Evolutionary conservation across 192 early-diverging fungal species (phyloP), one percentile per base, ranked within the genome.

Genomic region (Dissophora globulifera): DNA sequence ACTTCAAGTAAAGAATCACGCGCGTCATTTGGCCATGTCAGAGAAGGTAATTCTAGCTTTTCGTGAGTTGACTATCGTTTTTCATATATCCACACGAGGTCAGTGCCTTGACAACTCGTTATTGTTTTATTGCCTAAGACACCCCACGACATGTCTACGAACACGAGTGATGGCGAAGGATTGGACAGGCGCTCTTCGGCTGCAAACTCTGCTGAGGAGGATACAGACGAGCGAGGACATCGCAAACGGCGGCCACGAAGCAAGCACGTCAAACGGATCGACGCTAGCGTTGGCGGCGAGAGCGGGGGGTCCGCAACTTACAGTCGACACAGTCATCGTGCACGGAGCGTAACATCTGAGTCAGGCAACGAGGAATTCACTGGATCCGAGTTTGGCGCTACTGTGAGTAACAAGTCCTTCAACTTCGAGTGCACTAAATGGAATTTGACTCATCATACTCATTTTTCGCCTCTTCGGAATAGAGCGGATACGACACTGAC

Each of bases 1-100:
- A 7, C 64, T 88, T 13, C 89, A 90, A 62, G 82, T 86, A 50
- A 89, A 88, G 47, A 89, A 88, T 20, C 86, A 87, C 59, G 86
- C 84, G 23, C 80, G 89, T 45, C 86, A 88, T 58, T 54, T 87
- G 26, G 58, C 80, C 2, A 48, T 79, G 30, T 86, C 83, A 31
- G 71, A 82, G 15, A 78, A 75, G 55, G 61, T 78, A 67, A 50
- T 32, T 20, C 15, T 27, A 25, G n/a, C n/a, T 22, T 32, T 9
- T 46, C 27, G n/a, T 17, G n/a, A 16, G 26, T 29, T 54, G 35
- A 32, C 7, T 0, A n/a, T 6, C 6, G 3, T 30, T 30, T 29
- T 46, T 46, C 46, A n/a, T n/a, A n/a, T n/a, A n/a, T n/a, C n/a
- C n/a, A 4, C n/a, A 16, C 4, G 3, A 4, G 23, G 4, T 15